Conservation (phyloP, 495 filamentous ascomycete genomes). For the Podospora conica region DNA sequence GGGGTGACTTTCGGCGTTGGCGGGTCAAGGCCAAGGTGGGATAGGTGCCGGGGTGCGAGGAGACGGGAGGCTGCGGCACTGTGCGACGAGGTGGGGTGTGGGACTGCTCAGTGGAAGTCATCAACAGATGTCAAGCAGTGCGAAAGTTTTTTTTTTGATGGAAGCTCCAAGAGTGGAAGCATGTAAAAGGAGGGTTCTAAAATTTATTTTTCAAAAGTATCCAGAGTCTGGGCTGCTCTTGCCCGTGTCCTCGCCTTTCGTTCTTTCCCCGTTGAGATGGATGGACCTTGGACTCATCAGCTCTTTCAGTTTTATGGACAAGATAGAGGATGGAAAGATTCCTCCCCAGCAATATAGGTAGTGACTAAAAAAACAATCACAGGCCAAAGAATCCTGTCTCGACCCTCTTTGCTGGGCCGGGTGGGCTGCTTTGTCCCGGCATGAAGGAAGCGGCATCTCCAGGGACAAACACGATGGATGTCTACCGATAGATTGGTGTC, state of each 20-base stretch:
- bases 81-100: background rate
- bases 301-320: background rate
- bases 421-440: background rate
- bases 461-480: background rate
- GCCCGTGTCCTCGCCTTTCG: background rate
- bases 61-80: background rate
- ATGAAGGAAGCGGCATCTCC: too few species aligned
- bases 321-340: background rate
- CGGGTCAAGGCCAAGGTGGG: too few species aligned
- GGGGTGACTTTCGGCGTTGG: background rate
- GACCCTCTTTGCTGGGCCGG: background rate
- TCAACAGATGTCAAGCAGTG: background rate
- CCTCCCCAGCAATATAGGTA: background rate
- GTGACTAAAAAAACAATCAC: background rate
- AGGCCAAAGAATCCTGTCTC: background rate
- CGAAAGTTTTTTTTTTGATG: background rate
- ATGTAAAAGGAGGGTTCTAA: background rate
- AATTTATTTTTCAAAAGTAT: background rate
- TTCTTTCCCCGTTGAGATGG: background rate
- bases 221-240: too few species aligned
- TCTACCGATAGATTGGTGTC: background rate
- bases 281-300: background rate
- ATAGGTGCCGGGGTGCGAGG: background rate
- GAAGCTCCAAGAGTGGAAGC: background rate
- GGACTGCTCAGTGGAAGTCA: background rate